Percentiles rank a stretch among this genome's conserved stretches.
Evolutionary conservation across 2,329 filamentous ascomycete species (phyloP).

Genomic region (Scleromitrula shiraiana): DNA sequence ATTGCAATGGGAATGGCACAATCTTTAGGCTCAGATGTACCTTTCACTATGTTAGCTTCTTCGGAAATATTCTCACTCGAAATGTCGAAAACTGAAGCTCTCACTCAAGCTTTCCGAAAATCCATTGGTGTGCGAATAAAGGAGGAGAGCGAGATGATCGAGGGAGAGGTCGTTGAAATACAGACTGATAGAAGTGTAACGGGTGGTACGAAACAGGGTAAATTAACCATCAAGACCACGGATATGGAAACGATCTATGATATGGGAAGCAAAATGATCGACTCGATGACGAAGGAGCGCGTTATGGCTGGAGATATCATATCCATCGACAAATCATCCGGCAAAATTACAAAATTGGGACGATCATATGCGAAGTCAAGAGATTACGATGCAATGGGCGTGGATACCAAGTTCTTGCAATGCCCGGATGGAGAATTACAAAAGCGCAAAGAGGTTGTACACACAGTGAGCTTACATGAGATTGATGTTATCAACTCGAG

Average conservation of each 20-base stretch:
- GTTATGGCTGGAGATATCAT: conserved; percentile 98
- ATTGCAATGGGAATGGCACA: conserved; percentile 99
- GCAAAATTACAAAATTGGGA: conserved; percentile 95
- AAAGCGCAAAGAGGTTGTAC: conserved; percentile 92
- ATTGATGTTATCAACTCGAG: conserved; percentile 99
- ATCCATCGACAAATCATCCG: conserved; percentile 95
- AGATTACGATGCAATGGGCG: conserved; percentile 98
- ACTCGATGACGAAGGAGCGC: conserved; percentile 98
- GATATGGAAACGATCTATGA: conserved; percentile 99
- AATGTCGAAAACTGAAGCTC: conserved; percentile 98
- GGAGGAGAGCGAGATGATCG: conserved; percentile 98
- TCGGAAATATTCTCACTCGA: conserved; percentile 98
- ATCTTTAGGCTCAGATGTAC: conserved; percentile 85
- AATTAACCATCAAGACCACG: conserved; percentile 98
- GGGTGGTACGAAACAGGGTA: conserved; percentile 94
- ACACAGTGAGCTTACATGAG: conserved; percentile 94
- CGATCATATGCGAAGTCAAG: conserved; percentile 89
- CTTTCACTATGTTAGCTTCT: conserved; percentile 90
- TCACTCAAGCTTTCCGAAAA: conserved; percentile 98
- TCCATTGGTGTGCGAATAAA: conserved; percentile 97
- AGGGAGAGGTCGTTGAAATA: conserved; percentile 97
- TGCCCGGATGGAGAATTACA: conserved; percentile 97
- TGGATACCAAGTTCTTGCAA: conserved; percentile 95
- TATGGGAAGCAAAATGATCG: conserved; percentile 99
- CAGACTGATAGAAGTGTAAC: conserved; percentile 97